phyloP scores from a whole-genome alignment of 1,284 basidiomycete species.

The Rhodotorula mucilaginosa region DNA sequence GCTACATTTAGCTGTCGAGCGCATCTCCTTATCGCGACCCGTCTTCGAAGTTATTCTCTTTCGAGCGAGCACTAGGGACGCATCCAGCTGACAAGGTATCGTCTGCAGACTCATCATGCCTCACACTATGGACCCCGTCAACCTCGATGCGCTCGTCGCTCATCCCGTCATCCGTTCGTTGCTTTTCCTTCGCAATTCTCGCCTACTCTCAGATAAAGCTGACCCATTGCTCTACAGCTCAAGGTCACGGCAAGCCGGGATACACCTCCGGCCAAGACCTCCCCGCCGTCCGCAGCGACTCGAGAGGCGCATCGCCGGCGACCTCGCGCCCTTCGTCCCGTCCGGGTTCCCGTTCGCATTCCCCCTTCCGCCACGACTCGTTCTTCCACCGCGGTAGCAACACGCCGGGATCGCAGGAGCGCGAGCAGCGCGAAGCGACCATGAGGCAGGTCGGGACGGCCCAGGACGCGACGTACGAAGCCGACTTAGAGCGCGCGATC shows the following conservation, averaged over 20 bases:
- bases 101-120: neutral
- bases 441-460: slow-evolving; percentile 12
- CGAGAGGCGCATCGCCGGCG: neutral
- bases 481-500: slow-evolving; percentile 16
- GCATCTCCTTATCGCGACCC: no score
- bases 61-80: no score
- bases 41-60: no score
- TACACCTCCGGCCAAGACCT: slow-evolving; percentile 1
- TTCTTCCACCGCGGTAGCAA: slow-evolving; percentile 10
- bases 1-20: no score
- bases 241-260: neutral
- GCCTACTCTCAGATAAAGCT: neutral
- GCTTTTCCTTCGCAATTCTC: no score
- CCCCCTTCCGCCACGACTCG: neutral
- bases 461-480: slow-evolving; percentile 21
- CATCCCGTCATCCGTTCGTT: slow-evolving; percentile 6
- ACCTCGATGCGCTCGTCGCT: neutral
- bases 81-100: neutral
- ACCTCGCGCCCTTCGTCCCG: neutral
- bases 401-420: neutral
- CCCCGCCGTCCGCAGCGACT: neutral
- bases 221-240: neutral
- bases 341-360: neutral
- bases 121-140: slow-evolving; percentile 2
- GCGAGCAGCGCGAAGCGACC: neutral